Conservation (phyloP, 169 alveolate species). For the Plasmodium inui region DNA sequence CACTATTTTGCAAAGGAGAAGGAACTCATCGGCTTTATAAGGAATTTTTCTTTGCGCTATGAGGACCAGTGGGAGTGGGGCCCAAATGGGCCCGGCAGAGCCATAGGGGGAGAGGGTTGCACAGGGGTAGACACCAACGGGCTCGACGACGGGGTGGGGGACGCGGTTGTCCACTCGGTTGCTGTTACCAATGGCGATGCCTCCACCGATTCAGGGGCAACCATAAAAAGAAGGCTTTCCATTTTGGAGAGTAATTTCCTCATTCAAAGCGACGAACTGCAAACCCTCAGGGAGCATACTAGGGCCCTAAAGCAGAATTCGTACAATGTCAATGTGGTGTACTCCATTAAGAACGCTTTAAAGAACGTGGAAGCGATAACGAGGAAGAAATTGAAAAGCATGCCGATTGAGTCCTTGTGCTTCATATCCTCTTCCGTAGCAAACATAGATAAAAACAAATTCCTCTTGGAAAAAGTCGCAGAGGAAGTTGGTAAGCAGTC, state of each 20-base stretch:
- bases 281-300: slow-evolving; percentile 40
- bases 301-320: slow-evolving; percentile 20
- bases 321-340: slow-evolving; percentile 46
- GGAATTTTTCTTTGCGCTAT: background rate
- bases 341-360: slow-evolving; percentile 28
- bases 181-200: background rate
- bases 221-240: slow-evolving; percentile 4
- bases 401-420: slow-evolving; percentile 67
- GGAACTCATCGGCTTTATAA: slow-evolving; percentile 19
- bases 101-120: background rate
- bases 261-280: slow-evolving; percentile 14
- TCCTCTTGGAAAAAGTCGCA: slow-evolving; percentile 79
- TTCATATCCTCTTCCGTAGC: slow-evolving; percentile 48
- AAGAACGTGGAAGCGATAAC: slow-evolving; percentile 61
- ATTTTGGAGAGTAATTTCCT: slow-evolving; percentile 16
- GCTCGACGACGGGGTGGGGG: background rate
- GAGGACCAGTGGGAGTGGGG: slow-evolving; percentile 14
- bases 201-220: background rate
- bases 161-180: too few relatives aligned
- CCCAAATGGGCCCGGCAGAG: background rate
- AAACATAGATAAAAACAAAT: slow-evolving; percentile 45
- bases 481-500: slow-evolving; percentile 83
- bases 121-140: background rate
- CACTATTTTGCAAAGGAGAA: slow-evolving; percentile 14
- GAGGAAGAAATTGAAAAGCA: slow-evolving; percentile 37